A percentile compares a stretch with the other conserved stretches of the same genome.
Conservation (phyloP, 495 filamentous ascomycete genomes). For the Neurospora sp. region DNA sequence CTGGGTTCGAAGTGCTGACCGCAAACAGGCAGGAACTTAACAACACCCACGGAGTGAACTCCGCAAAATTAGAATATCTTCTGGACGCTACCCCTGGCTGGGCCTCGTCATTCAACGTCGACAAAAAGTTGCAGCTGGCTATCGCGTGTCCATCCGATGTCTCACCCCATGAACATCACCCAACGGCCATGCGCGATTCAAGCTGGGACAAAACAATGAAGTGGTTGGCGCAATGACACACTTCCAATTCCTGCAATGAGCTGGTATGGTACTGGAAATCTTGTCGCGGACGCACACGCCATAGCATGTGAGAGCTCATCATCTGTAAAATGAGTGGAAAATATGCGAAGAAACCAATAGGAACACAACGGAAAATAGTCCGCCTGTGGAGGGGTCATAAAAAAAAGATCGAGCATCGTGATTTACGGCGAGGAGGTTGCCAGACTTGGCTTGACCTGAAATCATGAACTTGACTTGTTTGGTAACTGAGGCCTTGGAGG, state of each 20-base stretch:
- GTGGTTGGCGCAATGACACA: background rate
- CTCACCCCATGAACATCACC: background rate
- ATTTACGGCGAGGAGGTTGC: background rate
- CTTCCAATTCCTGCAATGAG: background rate
- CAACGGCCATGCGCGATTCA: background rate
- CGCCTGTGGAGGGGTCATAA: background rate
- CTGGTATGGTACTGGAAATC: background rate
- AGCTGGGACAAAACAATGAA: background rate
- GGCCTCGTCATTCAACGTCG: background rate
- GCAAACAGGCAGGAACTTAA: background rate
- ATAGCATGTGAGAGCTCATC: background rate
- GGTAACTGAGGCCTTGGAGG: background rate
- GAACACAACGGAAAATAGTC: background rate
- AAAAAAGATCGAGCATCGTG: background rate
- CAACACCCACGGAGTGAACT: background rate
- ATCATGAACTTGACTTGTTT: background rate
- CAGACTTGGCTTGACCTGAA: background rate
- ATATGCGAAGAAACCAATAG: background rate
- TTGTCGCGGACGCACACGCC: background rate
- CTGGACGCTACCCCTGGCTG: background rate
- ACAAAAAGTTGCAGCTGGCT: background rate
- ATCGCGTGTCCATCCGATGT: background rate
- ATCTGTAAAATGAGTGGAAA: background rate
- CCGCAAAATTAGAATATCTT: background rate
- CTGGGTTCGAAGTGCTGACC: background rate